Conservation (phyloP, 129 eudicot species). For the Arctium lappa region DNA sequence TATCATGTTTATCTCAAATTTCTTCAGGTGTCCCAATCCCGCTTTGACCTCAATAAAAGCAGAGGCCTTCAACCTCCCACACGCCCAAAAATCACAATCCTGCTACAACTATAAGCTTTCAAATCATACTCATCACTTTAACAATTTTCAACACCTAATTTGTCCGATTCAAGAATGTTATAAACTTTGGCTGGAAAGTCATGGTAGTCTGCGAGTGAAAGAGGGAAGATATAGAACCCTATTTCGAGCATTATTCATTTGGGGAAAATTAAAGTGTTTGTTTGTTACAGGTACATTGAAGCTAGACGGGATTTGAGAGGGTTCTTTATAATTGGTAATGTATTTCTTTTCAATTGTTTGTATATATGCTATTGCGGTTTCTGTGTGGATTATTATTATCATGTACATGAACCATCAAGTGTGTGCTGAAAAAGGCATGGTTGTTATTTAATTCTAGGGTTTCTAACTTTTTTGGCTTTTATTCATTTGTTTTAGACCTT, state of each 20-base stretch:
- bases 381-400: not conserved
- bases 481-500: conserved; percentile 13
- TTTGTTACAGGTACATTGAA: conserved; percentile 33
- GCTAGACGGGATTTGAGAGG: conserved; percentile 31
- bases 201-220: conserved; percentile 11
- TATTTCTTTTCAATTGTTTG: conserved; percentile 12
- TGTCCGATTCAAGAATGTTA: not conserved
- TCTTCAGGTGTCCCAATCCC: not conserved
- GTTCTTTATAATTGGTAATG: conserved; percentile 6
- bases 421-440: conserved; percentile 29
- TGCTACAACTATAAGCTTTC: not conserved
- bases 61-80: not conserved
- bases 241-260: conserved; percentile 8
- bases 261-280: not conserved
- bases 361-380: not conserved
- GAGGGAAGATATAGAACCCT: conserved; percentile 1
- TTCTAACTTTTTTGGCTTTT: not conserved
- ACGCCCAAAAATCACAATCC: not conserved
- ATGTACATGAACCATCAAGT: conserved; percentile 31
- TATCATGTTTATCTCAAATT: conserved; percentile 18
- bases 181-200: not conserved
- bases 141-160: conserved; percentile 4
- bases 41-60: conserved; percentile 19
- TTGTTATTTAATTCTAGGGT: conserved; percentile 2
- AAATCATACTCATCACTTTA: conserved; percentile 1